A percentile compares a stretch with the other conserved stretches of the same genome.
Conservation (phyloP, 2,329 filamentous ascomycete genomes). For the Leptodontidium sp. region DNA sequence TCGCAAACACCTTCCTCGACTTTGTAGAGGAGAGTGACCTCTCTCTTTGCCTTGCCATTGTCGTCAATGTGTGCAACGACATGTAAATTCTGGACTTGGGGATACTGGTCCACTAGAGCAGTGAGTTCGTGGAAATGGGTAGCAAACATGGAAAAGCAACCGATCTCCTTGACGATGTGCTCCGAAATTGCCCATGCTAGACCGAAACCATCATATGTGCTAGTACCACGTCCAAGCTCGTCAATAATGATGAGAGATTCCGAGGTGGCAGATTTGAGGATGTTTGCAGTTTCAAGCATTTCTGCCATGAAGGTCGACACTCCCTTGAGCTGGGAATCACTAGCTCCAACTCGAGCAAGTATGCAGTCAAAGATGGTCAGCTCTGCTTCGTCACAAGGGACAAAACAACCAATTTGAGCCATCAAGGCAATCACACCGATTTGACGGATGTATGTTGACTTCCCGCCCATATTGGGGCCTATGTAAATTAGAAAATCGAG, state of each 20-base stretch:
- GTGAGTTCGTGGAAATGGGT: conserved; percentile 99
- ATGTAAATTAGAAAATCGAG: conserved; percentile 55
- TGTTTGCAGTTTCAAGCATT: conserved; percentile 99
- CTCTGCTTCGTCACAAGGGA: conserved; percentile 89
- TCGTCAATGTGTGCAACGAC: conserved; percentile 90
- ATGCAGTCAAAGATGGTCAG: conserved; percentile 97
- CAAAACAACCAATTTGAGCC: conserved; percentile 97
- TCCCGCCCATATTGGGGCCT: conserved; percentile 98
- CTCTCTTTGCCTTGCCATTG: conserved; percentile 58
- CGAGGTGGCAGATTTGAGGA: conserved; percentile 93
- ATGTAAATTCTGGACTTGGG: conserved; percentile 90
- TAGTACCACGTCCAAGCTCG: conserved; percentile 94
- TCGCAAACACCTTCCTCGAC: conserved; percentile 96
- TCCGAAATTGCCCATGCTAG: conserved; percentile 99
- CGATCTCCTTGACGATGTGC: conserved; percentile 94
- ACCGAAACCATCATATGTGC: conserved; percentile 97
- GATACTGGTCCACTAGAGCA: conserved; percentile 84
- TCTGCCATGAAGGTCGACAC: conserved; percentile 99
- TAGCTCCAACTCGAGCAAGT: conserved; percentile 92
- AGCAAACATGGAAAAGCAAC: conserved; percentile 93
- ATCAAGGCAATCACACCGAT: conserved; percentile 96
- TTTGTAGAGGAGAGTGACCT: conserved; percentile 96
- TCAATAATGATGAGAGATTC: conserved; percentile 99
- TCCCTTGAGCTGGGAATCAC: conserved; percentile 95
- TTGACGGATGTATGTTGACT: conserved; percentile 97